Conservation (phyloP, 1,284 basidiomycete genomes). For the Lentinus polychrous region DNA sequence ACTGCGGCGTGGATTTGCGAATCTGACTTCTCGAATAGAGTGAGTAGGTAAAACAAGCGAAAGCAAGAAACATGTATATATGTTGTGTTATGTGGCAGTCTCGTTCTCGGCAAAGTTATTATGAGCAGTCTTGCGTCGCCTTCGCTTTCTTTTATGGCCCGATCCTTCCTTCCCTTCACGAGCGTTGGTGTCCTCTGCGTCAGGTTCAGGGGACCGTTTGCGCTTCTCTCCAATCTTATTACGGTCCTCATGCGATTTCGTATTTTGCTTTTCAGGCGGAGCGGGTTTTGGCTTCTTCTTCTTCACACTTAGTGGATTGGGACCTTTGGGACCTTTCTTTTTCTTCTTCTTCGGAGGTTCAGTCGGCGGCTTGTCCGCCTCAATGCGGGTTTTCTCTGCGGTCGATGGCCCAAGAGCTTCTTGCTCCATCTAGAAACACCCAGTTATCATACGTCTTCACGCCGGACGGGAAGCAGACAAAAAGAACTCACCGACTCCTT, state of each 20-base stretch:
- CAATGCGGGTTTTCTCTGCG: constrained; percentile 36
- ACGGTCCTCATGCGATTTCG: constrained; percentile 9
- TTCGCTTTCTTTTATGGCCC: constrained; percentile 30
- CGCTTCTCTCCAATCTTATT: constrained; percentile 14
- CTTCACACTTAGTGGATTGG: constrained; percentile 90
- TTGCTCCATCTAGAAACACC: constrained; percentile 46
- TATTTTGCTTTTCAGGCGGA: constrained; percentile 8
- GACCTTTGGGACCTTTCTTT: constrained; percentile 69
- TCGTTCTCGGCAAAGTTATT: neutral
- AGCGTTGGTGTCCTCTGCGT: constrained; percentile 10
- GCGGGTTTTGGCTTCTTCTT: constrained; percentile 59
- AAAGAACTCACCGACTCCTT: constrained; percentile 53
- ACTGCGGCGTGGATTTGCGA: neutral
- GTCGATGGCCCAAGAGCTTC: constrained; percentile 40
- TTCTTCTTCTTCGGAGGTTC: constrained; percentile 48
- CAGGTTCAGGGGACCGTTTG: constrained; percentile 9
- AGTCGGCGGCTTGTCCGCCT: constrained; percentile 21
- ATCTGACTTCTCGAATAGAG: neutral
- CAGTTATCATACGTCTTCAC: constrained; percentile 4
- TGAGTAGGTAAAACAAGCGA: neutral
- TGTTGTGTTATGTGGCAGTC: neutral
- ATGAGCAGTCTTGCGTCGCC: constrained; percentile 18
- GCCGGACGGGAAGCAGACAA: neutral
- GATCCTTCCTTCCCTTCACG: constrained; percentile 4
- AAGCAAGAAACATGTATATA: neutral